Evolutionary conservation across 192 early-diverging fungal genomes (phyloP).

Genomic region (Backusella circina): DNA sequence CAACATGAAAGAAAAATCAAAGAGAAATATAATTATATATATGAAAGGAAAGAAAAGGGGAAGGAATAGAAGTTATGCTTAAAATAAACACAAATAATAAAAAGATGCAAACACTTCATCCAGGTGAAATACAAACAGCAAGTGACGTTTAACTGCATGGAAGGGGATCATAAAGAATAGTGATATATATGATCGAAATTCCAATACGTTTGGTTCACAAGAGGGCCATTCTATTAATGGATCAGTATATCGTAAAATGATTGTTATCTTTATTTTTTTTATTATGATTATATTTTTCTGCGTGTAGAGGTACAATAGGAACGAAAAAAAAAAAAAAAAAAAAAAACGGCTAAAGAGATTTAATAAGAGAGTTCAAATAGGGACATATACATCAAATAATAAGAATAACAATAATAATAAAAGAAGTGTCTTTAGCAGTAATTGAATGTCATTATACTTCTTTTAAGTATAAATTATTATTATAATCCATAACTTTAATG

Average conservation of each 20-base stretch:
- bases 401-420: background rate
- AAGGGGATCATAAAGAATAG: background rate
- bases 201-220: background rate
- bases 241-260: background rate
- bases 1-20: background rate
- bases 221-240: background rate
- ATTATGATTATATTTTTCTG: too few species aligned
- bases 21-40: background rate
- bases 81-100: background rate
- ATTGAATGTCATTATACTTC: background rate
- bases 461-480: background rate
- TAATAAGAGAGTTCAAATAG: background rate
- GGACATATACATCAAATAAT: background rate
- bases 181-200: background rate
- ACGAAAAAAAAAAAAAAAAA: background rate
- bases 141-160: constrained; percentile 15
- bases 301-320: background rate
- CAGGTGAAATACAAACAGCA: constrained; percentile 1
- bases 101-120: background rate
- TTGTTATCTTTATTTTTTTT: background rate
- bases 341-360: too few species aligned
- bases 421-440: background rate
- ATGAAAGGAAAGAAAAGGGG: background rate
- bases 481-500: background rate
- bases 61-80: background rate